Conservation (phyloP, 2,329 filamentous ascomycete genomes). For the Epicoccum sorghinum region DNA sequence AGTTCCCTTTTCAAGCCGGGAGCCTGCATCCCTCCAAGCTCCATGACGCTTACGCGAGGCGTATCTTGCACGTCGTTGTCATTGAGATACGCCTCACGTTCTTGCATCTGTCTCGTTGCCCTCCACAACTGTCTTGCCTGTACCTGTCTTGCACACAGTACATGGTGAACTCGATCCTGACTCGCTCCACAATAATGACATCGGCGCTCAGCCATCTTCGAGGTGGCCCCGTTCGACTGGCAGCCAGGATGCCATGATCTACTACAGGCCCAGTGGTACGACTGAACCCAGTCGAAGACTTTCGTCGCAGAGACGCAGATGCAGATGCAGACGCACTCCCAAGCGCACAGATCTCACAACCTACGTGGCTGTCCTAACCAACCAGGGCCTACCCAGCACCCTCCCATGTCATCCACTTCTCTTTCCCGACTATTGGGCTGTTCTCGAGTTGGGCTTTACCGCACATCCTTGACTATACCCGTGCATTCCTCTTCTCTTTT, state of each 20-base stretch:
- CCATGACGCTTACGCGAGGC: conserved; percentile 4
- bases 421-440: neutral
- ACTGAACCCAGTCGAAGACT: neutral
- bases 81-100: neutral
- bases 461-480: neutral
- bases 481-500: neutral
- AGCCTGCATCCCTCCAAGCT: neutral
- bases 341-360: neutral
- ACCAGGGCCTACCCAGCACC: neutral
- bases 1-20: neutral
- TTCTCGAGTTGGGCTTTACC: neutral
- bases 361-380: neutral
- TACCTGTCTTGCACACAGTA: neutral
- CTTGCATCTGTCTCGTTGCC: neutral
- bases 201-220: neutral
- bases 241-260: neutral
- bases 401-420: neutral
- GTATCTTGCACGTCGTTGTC: neutral
- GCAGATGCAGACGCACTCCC: neutral
- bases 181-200: conserved; percentile 7
- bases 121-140: neutral
- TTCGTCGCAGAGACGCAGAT: neutral
- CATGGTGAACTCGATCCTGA: neutral
- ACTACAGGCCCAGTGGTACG: neutral
- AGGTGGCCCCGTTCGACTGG: neutral